Base-by-base conservation (phyloP, 2,329 filamentous ascomycete genomes). In the Colletotrichum zoysiae region DNA sequence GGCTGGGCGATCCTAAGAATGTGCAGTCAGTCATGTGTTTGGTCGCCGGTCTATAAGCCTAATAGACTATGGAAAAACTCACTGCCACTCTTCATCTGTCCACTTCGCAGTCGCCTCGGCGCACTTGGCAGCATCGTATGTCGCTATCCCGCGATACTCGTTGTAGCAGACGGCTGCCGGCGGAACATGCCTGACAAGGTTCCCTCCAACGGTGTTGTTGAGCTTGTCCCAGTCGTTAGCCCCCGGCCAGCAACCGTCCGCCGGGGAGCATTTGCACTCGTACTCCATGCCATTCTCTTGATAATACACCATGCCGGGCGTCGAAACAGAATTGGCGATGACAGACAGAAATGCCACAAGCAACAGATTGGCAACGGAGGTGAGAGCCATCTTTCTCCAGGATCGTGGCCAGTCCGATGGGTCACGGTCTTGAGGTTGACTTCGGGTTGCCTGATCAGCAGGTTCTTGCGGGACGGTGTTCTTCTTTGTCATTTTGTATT, bases 161-260 rank as follows among this genome's bases (percentile, higher is more conserved):
- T 79, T 77, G 73, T 88, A 85, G 71, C 86, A 88, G 4, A 82
- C 78, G 1, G 80, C 74, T 6, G 81, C 87, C 9, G 88, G 77
- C 3, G 87, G 87, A 1, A 84, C 76, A 0, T 84, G 87, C 4
- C 81, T 81, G 16, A 89, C 78, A 26, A 89, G 79, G 30, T 79
- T 79, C 2, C 88, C 87, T 18, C 78, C 78, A 18, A 89, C 78
- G 1, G 85, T 84, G 16, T 75, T 42, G 75, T 89, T 89, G 65
- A 89, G 81, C 2, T 71, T 64, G 18, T 76, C 73, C 87, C 87
- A 89, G 23, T 76, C 76, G 16, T 74, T 33, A 3, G 65, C 23
- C 1, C 79, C 79, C 0, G 87, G 87, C 88, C 87, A 89, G 77
- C 84, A 86, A 3, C 74, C 23, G 61, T 88, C 86, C 8, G 82